Evolutionary conservation across 2,329 filamentous ascomycete species (phyloP).

Genomic region (Claviceps spartinae): DNA sequence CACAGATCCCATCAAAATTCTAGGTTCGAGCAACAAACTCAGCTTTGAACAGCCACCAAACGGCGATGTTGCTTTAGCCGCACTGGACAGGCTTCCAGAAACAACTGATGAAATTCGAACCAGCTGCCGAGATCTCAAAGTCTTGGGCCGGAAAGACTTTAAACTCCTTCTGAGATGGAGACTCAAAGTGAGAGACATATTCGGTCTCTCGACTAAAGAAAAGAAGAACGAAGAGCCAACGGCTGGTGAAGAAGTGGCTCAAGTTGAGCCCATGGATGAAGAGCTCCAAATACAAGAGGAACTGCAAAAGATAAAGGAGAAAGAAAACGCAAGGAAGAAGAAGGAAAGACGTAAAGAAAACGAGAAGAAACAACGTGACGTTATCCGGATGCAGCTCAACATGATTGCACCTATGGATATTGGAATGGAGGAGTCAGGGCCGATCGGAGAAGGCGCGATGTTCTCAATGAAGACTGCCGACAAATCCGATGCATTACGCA

Average conservation of each 20-base stretch:
- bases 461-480: slow-evolving; percentile 77
- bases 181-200: slow-evolving; percentile 75
- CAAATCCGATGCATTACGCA: slow-evolving; percentile 54
- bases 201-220: slow-evolving; percentile 56
- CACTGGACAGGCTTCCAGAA: slow-evolving; percentile 72
- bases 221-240: slow-evolving; percentile 47
- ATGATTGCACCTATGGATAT: slow-evolving; percentile 96
- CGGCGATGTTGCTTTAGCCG: slow-evolving; percentile 74
- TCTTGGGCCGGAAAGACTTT: slow-evolving; percentile 89
- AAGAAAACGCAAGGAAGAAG: slow-evolving; percentile 62
- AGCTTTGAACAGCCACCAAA: slow-evolving; percentile 69
- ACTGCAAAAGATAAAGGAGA: slow-evolving; percentile 68
- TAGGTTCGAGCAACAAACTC: slow-evolving; percentile 74
- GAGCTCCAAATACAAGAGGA: slow-evolving; percentile 85
- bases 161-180: slow-evolving; percentile 82
- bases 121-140: slow-evolving; percentile 73
- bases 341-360: slow-evolving; percentile 79
- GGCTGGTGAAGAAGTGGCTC: slow-evolving; percentile 47
- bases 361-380: slow-evolving; percentile 85
- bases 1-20: slow-evolving; percentile 79
- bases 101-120: slow-evolving; percentile 70
- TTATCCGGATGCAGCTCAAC: slow-evolving; percentile 91
- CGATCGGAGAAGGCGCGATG: slow-evolving; percentile 67
- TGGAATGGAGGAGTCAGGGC: slow-evolving; percentile 74
- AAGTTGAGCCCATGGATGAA: slow-evolving; percentile 85